Evolutionary conservation across 208 protist species (phyloP).

Genomic region (Acanthamoeba royreba): DNA sequence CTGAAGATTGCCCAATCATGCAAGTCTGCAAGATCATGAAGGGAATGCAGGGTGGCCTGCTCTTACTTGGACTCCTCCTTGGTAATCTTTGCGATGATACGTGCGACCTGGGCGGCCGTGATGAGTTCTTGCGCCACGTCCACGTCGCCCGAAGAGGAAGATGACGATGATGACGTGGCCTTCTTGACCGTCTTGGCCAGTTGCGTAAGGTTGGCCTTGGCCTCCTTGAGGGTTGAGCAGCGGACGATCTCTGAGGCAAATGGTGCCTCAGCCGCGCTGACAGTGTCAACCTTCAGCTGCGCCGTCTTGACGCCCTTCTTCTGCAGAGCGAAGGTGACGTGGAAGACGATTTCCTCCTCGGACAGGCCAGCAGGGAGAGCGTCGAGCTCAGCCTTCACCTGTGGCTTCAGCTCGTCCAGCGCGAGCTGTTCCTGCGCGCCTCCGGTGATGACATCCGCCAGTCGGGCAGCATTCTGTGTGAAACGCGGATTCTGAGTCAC

Average conservation of each 20-base stretch:
- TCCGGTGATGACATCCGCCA: constrained; percentile 50
- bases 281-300: not conserved
- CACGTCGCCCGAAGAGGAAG: not conserved
- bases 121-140: not conserved
- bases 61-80: not conserved
- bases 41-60: no score
- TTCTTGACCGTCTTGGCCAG: not conserved
- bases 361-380: not conserved
- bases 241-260: not conserved
- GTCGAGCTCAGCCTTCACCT: not conserved
- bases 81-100: not conserved
- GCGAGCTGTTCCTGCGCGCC: constrained; percentile 37
- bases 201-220: not conserved
- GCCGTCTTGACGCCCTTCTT: not conserved
- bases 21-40: no score
- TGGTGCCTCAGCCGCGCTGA: not conserved
- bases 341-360: not conserved
- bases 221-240: not conserved
- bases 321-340: not conserved
- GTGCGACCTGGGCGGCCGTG: not conserved
- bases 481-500: not conserved
- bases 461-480: not conserved
- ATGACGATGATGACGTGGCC: not conserved
- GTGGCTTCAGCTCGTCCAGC: constrained; percentile 7
- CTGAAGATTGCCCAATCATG: no score